Evolutionary conservation across 2,329 filamentous ascomycete genomes (phyloP), one percentile per base, ranked within the genome.

Genomic region (Amauroascus verrucosus): DNA sequence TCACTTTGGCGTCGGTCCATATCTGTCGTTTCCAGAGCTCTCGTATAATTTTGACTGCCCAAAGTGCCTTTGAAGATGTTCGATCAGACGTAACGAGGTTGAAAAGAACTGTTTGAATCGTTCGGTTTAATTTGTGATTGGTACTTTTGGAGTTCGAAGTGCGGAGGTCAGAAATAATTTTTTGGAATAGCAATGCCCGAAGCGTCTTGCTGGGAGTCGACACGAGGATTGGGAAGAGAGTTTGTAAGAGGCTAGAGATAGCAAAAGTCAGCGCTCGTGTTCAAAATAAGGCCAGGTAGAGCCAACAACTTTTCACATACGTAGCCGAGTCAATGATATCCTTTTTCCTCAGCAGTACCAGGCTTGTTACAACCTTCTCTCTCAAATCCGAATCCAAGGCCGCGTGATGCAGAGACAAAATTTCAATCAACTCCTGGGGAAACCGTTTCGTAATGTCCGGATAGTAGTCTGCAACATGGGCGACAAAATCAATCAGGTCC

Each of bases 1-100:
- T 93, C 0, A 91, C 84, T 67, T 90, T 93, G 1, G 89, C 81
- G 63, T 98, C 93, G 8, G 86, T 88, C 93, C 93, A 98, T 58
- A 97, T 84, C 62, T 96, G 90, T 45, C 91, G 81, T 71, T 90
- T 95, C 93, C 93, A 98, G 64, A 98, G 75, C 73, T 98, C 93
- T 57, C 91, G 80, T 3, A 90, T 95, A 59, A 98, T 80, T 70
- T 96, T 96, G 57, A 96, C 88, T 2, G 93, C 89, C 93, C 93
- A 98, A 48, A 98, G 77, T 3, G 86, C 88, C 64, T 95, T 93
- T 0, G 87, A 78, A 0, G 89, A 94, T 7, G 85, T 77, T 40
- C 86, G 82, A 67, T 98, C 91, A 2, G 86, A 86, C 14, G 87
- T 88, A 43, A 97, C 81, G 22, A 97, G 77, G 68, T 95, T 95